phyloP scores from a whole-genome alignment of 2,329 filamentous ascomycete genomes.

The Sclerotinia subarctica region DNA sequence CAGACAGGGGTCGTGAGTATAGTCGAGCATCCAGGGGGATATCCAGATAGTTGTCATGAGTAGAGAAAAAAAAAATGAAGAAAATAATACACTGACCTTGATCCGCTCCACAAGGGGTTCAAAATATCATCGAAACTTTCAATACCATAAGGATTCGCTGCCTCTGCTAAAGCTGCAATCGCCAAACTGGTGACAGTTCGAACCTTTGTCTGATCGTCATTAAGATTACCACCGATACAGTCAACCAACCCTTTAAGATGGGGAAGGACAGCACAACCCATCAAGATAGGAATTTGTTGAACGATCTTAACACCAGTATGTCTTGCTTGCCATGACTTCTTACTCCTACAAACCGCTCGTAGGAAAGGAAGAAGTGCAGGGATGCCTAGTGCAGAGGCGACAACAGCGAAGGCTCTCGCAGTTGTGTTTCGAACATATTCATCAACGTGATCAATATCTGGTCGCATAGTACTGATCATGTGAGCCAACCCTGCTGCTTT shows the following conservation, averaged over 20 bases:
- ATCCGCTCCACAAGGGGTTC: conserved; percentile 95
- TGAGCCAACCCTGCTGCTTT: conserved; percentile 96
- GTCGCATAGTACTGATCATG: conserved; percentile 99
- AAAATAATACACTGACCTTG: conserved; percentile 2
- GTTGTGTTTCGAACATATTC: conserved; percentile 99
- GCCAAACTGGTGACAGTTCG: conserved; percentile 93
- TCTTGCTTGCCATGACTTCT: conserved; percentile 97
- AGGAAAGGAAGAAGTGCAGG: conserved; percentile 93
- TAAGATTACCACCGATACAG: conserved; percentile 92
- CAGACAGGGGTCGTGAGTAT: too few species aligned
- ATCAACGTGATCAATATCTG: conserved; percentile 96
- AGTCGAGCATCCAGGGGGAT: too few species aligned
- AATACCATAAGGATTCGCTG: conserved; percentile 96
- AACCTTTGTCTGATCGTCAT: conserved; percentile 97
- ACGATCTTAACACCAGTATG: conserved; percentile 99
- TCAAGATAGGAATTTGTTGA: conserved; percentile 96
- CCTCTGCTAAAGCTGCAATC: conserved; percentile 91
- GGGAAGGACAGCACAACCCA: conserved; percentile 94
- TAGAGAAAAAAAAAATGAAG: too few species aligned
- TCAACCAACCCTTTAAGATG: conserved; percentile 95
- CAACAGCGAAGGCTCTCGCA: conserved; percentile 92
- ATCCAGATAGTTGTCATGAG: too few species aligned
- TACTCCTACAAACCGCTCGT: conserved; percentile 91
- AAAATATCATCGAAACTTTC: conserved; percentile 98
- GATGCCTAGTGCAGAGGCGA: conserved; percentile 93